Evolutionary conservation across 2,329 filamentous ascomycete species (phyloP).

Genomic region (Orbilia brochopaga): DNA sequence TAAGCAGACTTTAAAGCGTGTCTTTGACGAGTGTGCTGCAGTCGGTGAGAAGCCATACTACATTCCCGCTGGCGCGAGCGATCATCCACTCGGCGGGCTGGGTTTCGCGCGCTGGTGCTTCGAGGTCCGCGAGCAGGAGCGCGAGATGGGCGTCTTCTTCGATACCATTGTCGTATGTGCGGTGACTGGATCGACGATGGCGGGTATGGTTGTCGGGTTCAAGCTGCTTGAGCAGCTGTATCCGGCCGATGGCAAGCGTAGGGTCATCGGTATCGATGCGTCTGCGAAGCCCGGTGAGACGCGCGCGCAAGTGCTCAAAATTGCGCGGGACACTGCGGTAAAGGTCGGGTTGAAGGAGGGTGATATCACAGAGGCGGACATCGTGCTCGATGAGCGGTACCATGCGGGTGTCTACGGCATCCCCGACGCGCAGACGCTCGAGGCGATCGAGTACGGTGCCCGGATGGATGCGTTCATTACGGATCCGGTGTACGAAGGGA

Average conservation of each 20-base stretch:
- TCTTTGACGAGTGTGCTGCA: constrained; percentile 64
- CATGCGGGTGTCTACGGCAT: constrained; percentile 73
- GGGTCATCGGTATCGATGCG: constrained; percentile 72
- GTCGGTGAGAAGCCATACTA: constrained; percentile 70
- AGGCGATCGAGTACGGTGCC: constrained; percentile 72
- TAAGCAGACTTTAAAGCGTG: constrained; percentile 66
- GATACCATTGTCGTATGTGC: constrained; percentile 72
- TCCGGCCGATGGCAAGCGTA: constrained; percentile 59
- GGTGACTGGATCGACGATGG: constrained; percentile 73
- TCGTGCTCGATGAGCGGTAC: constrained; percentile 70
- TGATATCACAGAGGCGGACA: constrained; percentile 68
- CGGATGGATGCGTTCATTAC: constrained; percentile 74
- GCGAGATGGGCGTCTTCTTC: constrained; percentile 68
- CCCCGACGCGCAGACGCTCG: constrained; percentile 69
- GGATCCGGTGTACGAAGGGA: constrained; percentile 77
- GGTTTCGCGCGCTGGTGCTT: constrained; percentile 75
- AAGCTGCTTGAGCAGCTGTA: constrained; percentile 66
- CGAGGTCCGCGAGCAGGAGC: constrained; percentile 70
- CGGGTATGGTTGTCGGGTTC: constrained; percentile 75
- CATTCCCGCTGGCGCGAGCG: constrained; percentile 73
- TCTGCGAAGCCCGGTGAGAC: constrained; percentile 68
- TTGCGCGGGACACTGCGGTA: constrained; percentile 68
- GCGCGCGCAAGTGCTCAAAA: constrained; percentile 69
- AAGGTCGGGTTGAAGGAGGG: constrained; percentile 68
- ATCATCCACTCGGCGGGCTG: constrained; percentile 72